A percentile compares a stretch with the other conserved stretches of the same genome.
Evolutionary conservation across 176 grass and related monocot genomes (phyloP).

Genomic region (Zoysia pacifica): DNA sequence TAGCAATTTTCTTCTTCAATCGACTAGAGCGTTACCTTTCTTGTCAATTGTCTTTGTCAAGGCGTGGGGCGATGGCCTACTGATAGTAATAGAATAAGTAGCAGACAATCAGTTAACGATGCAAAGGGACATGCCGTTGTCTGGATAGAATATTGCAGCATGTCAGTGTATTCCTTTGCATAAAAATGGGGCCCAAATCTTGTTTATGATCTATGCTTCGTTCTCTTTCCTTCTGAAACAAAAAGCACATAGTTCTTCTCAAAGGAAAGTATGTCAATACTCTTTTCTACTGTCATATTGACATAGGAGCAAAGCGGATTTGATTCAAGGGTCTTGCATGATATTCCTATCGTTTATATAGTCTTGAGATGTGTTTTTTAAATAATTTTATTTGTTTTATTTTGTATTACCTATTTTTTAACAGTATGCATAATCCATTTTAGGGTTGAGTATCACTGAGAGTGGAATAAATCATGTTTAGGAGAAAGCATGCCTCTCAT

Average conservation of each 20-base stretch:
- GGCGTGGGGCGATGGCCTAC: not conserved
- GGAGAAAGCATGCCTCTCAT: slow-evolving; percentile 55
- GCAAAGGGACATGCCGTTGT: not conserved
- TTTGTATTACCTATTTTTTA: not conserved
- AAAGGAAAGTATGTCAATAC: not conserved
- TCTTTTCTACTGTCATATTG: not conserved
- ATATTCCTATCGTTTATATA: not conserved
- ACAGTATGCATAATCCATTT: not conserved
- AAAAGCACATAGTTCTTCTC: not conserved
- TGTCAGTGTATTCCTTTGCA: not conserved
- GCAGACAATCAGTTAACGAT: not conserved
- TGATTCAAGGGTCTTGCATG: not conserved
- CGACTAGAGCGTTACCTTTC: not conserved
- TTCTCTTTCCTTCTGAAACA: not conserved
- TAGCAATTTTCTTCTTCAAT: not conserved
- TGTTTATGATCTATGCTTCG: not conserved
- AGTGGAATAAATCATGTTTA: slow-evolving; percentile 62
- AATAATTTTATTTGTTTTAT: not conserved
- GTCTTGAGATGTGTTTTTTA: not conserved
- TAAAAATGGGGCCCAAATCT: not conserved
- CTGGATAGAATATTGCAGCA: not conserved
- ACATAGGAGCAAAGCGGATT: not conserved
- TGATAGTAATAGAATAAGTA: not conserved
- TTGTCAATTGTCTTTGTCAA: not conserved
- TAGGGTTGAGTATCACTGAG: slow-evolving; percentile 14